Conservation (phyloP, 805 yeast species). For the Komagataella mondaviorum region DNA sequence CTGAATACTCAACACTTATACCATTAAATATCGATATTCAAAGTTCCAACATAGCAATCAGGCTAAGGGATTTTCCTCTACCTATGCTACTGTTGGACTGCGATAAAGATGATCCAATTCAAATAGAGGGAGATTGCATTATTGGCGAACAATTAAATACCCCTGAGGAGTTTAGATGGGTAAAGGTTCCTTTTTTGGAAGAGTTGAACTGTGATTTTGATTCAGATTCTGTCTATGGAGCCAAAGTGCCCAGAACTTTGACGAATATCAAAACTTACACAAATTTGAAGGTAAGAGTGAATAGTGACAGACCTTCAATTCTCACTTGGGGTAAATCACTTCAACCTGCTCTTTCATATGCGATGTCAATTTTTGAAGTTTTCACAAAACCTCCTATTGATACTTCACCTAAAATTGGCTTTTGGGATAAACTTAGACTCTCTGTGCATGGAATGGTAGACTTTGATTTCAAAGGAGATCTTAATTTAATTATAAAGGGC, state of each 20-base stretch:
- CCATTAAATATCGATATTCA: conserved; percentile 49
- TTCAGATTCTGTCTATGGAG: conserved; percentile 28
- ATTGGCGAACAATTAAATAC: conserved; percentile 51
- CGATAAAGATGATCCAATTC: conserved; percentile 5
- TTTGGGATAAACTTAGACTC: conserved; percentile 83
- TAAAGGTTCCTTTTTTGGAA: conserved; percentile 51
- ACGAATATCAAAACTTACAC: conserved; percentile 64
- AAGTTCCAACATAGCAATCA: conserved; percentile 53
- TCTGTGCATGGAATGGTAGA: conserved; percentile 58
- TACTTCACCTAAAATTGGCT: conserved; percentile 72
- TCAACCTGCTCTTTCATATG: conserved; percentile 73
- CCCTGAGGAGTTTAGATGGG: conserved; percentile 39
- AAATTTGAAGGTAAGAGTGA: conserved; percentile 40
- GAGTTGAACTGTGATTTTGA: conserved; percentile 20
- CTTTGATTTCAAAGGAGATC: conserved; percentile 35
- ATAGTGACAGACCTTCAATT: conserved; percentile 43
- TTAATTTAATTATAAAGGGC: conserved; percentile 54
- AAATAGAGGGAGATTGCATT: conserved; percentile 49
- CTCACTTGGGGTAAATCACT: conserved; percentile 79
- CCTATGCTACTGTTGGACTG: conserved; percentile 51
- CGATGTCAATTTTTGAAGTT: conserved; percentile 64
- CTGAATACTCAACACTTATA: conserved; percentile 50
- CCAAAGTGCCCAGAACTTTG: conserved; percentile 63
- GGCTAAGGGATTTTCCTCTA: conserved; percentile 74
- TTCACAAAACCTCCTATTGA: conserved; percentile 86